Base-by-base conservation (phyloP, 1,139 yeast species). In the Magnusiomyces ingens region DNA sequence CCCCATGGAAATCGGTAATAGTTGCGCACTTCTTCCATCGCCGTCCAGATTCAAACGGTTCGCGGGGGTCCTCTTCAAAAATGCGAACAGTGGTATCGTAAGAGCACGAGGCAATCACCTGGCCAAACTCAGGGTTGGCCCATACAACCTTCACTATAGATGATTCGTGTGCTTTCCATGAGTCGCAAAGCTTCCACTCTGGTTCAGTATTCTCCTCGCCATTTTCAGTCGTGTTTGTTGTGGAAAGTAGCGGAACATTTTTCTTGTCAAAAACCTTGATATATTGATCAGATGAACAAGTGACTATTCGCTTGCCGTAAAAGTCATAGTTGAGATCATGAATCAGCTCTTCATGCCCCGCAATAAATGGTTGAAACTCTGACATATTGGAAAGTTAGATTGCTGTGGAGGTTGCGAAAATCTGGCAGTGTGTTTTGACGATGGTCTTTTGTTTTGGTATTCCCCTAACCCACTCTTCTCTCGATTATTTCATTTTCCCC, bases 141-240 rank as follows among this genome's bases (percentile, higher is more conserved):
- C 97, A 93, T 52, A 83, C 81, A 4, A 93, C 75, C 60, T 85
- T 81, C 47, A 88, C 85, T 35, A 93, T 79, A 59, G 91, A 82
- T 6, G 95, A 84, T 62, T 93, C 96, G 66, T 93, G 99, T 0
- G 98, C 98, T 62, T 86, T 86, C 95, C 96, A 91, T 59, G 86
- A 83, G 68, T 90, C 96, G 61, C 84, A 82, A 53, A 85, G 70
- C 15, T 79, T 80, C 97, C 97, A 91, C 35, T 81, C 78, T 38
- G 73, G 74, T 11, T 61, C 64, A 18, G 59, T 61, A 35, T 54
- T 54, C 6, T 46, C 49, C 11, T 57, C 50, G 21, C 55, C 13
- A 41, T 41, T 47, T 10, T 35, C 42, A 21, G 15, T 40, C 6
- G 22, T 18, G n/a, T 29, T 18, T 2, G 45, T n/a, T 11, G 45